Conservation (phyloP, 371 early-diverging fungal genomes). For the Mycotypha africana region DNA sequence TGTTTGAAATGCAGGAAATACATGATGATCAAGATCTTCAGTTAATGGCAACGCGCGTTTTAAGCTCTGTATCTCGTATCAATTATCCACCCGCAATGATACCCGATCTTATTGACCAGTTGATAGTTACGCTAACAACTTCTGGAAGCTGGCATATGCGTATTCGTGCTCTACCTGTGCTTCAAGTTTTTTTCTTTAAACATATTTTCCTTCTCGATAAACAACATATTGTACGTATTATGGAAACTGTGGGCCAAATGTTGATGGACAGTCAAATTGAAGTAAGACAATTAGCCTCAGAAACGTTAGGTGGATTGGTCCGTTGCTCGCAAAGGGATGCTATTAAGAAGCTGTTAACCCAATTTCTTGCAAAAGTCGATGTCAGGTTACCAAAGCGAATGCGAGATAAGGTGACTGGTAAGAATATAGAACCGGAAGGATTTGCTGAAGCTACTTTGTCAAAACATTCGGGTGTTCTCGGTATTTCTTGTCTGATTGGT, state of each 20-base stretch:
- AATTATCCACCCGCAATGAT: constrained; percentile 55
- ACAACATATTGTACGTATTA: constrained; percentile 47
- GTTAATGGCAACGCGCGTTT: constrained; percentile 45
- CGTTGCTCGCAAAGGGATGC: constrained; percentile 81
- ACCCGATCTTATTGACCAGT: constrained; percentile 43
- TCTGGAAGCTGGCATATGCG: constrained; percentile 73
- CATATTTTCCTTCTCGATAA: constrained; percentile 58
- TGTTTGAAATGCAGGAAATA: constrained; percentile 70
- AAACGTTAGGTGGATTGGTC: constrained; percentile 79
- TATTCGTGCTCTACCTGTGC: constrained; percentile 62
- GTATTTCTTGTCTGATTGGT: constrained; percentile 75
- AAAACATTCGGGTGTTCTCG: constrained; percentile 86
- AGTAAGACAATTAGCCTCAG: constrained; percentile 78
- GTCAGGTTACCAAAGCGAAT: constrained; percentile 42
- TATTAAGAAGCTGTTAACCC: constrained; percentile 47
- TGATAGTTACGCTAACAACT: constrained; percentile 48
- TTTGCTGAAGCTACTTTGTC: constrained; percentile 59
- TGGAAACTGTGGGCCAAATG: constrained; percentile 59
- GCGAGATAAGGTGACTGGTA: constrained; percentile 35
- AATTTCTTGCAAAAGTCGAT: constrained; percentile 26
- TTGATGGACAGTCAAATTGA: constrained; percentile 76
- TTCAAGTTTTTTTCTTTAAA: constrained; percentile 78
- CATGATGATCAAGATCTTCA: constrained; percentile 76
- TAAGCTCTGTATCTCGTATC: constrained; percentile 47
- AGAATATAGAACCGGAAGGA: constrained; percentile 40